Conservation (phyloP, 768 basidiomycete genomes). For the Podaxis sp. region DNA sequence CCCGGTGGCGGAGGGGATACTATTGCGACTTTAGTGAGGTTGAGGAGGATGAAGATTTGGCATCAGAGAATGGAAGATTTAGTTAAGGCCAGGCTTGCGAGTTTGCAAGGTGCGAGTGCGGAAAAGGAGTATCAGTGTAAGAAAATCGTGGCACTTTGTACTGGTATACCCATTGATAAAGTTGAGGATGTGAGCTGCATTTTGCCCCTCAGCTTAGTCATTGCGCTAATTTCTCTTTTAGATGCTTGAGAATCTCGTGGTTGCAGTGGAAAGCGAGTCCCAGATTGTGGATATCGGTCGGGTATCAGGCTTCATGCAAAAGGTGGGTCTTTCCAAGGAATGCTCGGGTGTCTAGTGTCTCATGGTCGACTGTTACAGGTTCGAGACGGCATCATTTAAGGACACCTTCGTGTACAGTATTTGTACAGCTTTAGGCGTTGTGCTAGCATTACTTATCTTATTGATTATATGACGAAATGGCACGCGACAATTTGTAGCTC, state of each 20-base stretch:
- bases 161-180: conserved; percentile 81
- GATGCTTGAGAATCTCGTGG: conserved; percentile 83
- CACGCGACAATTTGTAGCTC: not conserved
- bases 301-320: conserved; percentile 90
- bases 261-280: conserved; percentile 86
- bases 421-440: conserved; percentile 15
- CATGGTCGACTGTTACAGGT: conserved; percentile 34
- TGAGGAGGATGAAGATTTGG: conserved; percentile 83
- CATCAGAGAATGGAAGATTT: conserved; percentile 75
- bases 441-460: conserved; percentile 19
- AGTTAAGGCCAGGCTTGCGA: conserved; percentile 65
- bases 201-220: conserved; percentile 15
- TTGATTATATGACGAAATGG: conserved; percentile 6
- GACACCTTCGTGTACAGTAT: conserved; percentile 15
- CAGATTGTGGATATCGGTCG: conserved; percentile 80
- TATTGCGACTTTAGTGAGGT: conserved; percentile 57
- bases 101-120: conserved; percentile 74
- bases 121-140: conserved; percentile 92
- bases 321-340: conserved; percentile 41
- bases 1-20: conserved; percentile 51
- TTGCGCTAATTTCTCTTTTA: conserved; percentile 27
- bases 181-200: conserved; percentile 77
- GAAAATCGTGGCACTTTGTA: conserved; percentile 87
- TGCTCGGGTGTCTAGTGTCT: not conserved
- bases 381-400: conserved; percentile 57